These are phyloP conservation scores for Petunia secreta DNA, from an alignment of 257 asterid genomes.

Conservation along the genomic window DNA sequence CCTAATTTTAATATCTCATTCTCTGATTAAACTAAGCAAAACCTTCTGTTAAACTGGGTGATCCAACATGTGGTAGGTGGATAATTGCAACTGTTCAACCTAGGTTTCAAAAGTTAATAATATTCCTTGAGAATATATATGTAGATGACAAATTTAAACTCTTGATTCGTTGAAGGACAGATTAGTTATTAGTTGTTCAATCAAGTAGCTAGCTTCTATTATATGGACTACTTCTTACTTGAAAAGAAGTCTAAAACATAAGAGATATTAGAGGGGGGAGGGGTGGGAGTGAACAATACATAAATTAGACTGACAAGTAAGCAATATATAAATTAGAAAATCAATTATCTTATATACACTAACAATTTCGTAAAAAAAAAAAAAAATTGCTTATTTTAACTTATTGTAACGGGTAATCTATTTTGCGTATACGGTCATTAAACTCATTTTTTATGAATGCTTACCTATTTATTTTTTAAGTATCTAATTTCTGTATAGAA, in stretches of 20 bases:
- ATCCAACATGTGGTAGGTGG: slow-evolving; percentile 22
- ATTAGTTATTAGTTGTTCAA: neutral
- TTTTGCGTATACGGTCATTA: too few relatives aligned
- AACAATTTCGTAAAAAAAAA: too few relatives aligned
- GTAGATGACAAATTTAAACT: neutral
- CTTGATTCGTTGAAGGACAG: neutral
- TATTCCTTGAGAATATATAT: neutral
- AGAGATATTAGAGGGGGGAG: neutral
- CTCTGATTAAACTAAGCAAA: slow-evolving; percentile 5
- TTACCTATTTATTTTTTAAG: too few relatives aligned
- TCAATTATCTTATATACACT: neutral
- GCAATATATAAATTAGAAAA: neutral
- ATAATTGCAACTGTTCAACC: slow-evolving; percentile 8
- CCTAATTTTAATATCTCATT: neutral
- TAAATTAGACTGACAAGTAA: neutral
- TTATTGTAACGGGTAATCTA: too few relatives aligned
- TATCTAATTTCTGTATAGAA: too few relatives aligned
- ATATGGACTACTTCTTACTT: neutral
- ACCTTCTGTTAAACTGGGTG: neutral
- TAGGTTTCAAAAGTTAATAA: neutral
- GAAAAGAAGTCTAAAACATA: neutral
- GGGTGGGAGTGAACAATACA: neutral
- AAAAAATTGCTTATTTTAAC: too few relatives aligned
- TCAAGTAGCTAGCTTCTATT: neutral
- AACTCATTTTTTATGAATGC: too few relatives aligned